A percentile compares a stretch with the other conserved stretches of the same genome.
phyloP scores from a whole-genome alignment of 2,329 filamentous ascomycete species.

The Pseudocercospora vitis region DNA sequence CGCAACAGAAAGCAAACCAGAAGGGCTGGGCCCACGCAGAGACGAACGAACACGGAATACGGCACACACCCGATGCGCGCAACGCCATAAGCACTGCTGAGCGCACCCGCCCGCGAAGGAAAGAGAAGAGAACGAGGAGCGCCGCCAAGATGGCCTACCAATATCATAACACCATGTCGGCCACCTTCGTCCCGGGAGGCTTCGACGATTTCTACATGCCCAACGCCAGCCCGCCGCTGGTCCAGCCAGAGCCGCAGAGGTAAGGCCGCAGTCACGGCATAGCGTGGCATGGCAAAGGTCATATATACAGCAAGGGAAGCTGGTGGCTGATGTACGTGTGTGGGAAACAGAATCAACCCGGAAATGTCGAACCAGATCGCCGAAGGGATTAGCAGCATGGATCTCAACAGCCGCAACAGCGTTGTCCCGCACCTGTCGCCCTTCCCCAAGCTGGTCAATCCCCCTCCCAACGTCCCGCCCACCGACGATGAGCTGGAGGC shows the following conservation, averaged over 20 bases:
- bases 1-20: no score
- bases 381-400: conserved; percentile 86
- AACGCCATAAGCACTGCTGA: conserved; percentile 2
- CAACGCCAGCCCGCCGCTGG: conserved; percentile 57
- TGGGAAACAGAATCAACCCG: conserved; percentile 42
- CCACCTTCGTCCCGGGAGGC: conserved; percentile 68
- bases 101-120: neutral
- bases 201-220: conserved; percentile 68
- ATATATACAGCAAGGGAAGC: neutral
- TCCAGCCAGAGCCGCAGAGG: conserved; percentile 71
- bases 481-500: conserved; percentile 93
- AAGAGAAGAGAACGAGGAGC: neutral
- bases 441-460: conserved; percentile 78
- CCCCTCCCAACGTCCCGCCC: conserved; percentile 83
- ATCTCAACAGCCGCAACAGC: conserved; percentile 48
- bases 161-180: conserved; percentile 44
- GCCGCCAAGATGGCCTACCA: conserved; percentile 24
- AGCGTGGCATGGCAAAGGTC: no score
- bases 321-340: conserved; percentile 4
- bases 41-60: neutral
- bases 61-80: conserved; percentile 5
- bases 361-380: conserved; percentile 97
- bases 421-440: conserved; percentile 80
- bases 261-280: conserved; percentile 41
- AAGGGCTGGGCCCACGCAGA: neutral